phyloP scores from a whole-genome alignment of 2,329 filamentous ascomycete species.

The Fusarium luffae region DNA sequence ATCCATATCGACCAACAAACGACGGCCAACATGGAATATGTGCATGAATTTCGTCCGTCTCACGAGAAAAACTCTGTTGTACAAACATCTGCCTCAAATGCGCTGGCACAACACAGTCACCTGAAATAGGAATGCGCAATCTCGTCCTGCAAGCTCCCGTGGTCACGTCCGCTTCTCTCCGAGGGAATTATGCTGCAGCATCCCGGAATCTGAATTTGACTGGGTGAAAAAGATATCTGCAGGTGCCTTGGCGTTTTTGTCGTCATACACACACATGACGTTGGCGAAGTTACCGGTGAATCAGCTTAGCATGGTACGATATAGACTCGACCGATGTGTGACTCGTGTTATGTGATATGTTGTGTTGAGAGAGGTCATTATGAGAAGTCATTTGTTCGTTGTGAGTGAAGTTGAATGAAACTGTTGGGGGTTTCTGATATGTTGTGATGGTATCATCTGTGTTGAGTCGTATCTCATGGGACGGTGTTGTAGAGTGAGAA shows the following conservation, averaged over 20 bases:
- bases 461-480: background rate
- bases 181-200: slow-evolving; percentile 17
- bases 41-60: slow-evolving; percentile 17
- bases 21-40: background rate
- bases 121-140: slow-evolving; percentile 24
- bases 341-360: slow-evolving; percentile 7
- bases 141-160: slow-evolving; percentile 16
- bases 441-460: background rate
- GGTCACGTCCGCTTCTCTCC: slow-evolving; percentile 5
- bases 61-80: background rate
- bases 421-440: background rate
- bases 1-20: background rate
- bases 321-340: slow-evolving; percentile 18
- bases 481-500: background rate
- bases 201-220: background rate
- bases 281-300: background rate
- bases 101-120: slow-evolving; percentile 19
- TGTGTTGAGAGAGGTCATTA: slow-evolving; percentile 4
- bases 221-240: slow-evolving; percentile 5
- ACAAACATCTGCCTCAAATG: slow-evolving; percentile 3
- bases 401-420: background rate
- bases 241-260: slow-evolving; percentile 4
- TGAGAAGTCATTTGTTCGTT: background rate
- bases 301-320: slow-evolving; percentile 11
- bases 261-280: slow-evolving; percentile 15